phyloP scores from a whole-genome alignment of 208 protist species.

The Trypanosoma congolense region DNA sequence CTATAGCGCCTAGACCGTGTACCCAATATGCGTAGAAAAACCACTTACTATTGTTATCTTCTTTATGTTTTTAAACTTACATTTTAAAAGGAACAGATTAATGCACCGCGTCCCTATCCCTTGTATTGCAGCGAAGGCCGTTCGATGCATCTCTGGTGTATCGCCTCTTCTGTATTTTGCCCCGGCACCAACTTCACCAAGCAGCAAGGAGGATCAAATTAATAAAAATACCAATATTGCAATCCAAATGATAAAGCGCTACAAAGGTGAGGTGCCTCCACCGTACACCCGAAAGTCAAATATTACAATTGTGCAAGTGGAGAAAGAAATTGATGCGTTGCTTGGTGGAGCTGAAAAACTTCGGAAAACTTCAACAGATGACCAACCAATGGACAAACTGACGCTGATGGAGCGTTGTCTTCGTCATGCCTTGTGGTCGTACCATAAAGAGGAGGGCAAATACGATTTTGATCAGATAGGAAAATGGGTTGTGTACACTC shows the following conservation, averaged over 20 bases:
- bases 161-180: conserved; percentile 88
- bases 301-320: conserved; percentile 81
- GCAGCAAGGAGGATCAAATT: conserved; percentile 74
- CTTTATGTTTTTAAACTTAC: no score
- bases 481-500: conserved; percentile 91
- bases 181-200: conserved; percentile 25
- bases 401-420: conserved; percentile 89
- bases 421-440: conserved; percentile 87
- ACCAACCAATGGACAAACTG: conserved; percentile 89
- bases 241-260: conserved; percentile 85
- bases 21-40: no score
- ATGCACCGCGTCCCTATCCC: conserved; percentile 66
- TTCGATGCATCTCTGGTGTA: conserved; percentile 71
- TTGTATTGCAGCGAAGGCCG: conserved; percentile 32
- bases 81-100: no score
- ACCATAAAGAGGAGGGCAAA: conserved; percentile 88
- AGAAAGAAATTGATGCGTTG: conserved; percentile 86
- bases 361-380: conserved; percentile 62
- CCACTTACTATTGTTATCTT: no score
- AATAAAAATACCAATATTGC: conserved; percentile 88
- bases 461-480: conserved; percentile 81
- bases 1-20: no score
- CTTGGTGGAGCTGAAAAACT: conserved; percentile 77
- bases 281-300: conserved; percentile 79
- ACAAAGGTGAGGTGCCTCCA: conserved; percentile 68